Evolutionary conservation across 2,329 filamentous ascomycete genomes (phyloP).

Genomic region (Tolypocladium capitatum): DNA sequence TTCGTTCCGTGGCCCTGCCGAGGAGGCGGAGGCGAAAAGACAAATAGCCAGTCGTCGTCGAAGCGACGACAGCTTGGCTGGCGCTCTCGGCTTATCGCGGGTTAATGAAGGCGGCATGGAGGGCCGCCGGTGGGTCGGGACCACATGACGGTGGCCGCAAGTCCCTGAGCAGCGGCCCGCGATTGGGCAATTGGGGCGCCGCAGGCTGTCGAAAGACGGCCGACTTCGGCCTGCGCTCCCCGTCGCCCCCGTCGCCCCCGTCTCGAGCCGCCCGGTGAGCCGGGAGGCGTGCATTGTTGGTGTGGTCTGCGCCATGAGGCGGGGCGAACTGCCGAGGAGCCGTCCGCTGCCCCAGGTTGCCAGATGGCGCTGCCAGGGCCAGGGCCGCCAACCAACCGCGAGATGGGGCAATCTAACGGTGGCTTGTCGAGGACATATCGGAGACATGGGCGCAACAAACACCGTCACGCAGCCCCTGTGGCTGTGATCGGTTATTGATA

Average conservation of each 20-base stretch:
- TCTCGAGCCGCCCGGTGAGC: background rate
- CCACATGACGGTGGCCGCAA: constrained; percentile 1
- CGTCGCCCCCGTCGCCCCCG: background rate
- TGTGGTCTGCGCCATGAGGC: background rate
- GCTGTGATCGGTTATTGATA: too few relatives aligned
- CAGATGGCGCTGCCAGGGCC: too few relatives aligned
- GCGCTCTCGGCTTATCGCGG: constrained; percentile 2
- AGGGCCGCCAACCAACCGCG: too few relatives aligned
- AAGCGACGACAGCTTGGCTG: background rate
- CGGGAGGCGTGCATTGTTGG: background rate
- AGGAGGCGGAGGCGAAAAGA: background rate
- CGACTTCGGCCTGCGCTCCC: background rate
- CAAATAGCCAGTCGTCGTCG: background rate
- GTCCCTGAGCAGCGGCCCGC: background rate
- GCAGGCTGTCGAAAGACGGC: background rate
- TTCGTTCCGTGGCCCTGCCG: background rate
- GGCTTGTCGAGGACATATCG: too few relatives aligned
- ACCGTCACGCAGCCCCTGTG: too few relatives aligned
- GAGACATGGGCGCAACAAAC: too few relatives aligned
- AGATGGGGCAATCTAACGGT: too few relatives aligned
- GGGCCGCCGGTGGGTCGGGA: background rate
- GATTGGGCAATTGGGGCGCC: constrained; percentile 1
- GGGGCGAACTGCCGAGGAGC: background rate
- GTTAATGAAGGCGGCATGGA: constrained; percentile 1
- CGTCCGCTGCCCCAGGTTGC: background rate